phyloP scores from a whole-genome alignment of 2,329 filamentous ascomycete species.

The Neospermospora avenae region DNA sequence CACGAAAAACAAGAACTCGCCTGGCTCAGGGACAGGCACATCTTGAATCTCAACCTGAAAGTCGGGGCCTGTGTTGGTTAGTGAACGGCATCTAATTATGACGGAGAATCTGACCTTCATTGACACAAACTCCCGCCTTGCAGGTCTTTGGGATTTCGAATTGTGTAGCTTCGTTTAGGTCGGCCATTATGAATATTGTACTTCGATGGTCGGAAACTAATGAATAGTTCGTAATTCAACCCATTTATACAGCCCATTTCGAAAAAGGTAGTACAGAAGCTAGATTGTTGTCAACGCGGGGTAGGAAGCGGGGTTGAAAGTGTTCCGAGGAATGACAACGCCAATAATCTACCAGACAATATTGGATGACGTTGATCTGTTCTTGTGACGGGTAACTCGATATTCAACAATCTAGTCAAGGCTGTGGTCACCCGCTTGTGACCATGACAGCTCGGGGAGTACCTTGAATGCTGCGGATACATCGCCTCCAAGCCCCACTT shows the following conservation, averaged over 20 bases:
- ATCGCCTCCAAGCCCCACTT: background rate
- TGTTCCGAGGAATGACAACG: background rate
- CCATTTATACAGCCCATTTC: background rate
- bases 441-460: background rate
- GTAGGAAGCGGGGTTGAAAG: background rate
- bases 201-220: background rate
- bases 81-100: background rate
- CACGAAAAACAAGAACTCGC: no score
- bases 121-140: conserved; percentile 48
- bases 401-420: background rate
- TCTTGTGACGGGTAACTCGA: background rate
- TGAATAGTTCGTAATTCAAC: background rate
- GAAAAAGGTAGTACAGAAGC: background rate
- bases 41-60: conserved; percentile 46
- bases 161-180: background rate
- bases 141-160: conserved; percentile 46
- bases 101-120: conserved; percentile 33
- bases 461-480: background rate
- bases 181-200: conserved; percentile 4
- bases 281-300: background rate
- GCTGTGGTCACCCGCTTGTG: background rate
- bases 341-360: background rate
- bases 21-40: conserved; percentile 47
- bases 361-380: background rate
- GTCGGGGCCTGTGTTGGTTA: conserved; percentile 38